Evolutionary conservation across 352 stramenopile species (phyloP).

Genomic region (Pythium dissimile): DNA sequence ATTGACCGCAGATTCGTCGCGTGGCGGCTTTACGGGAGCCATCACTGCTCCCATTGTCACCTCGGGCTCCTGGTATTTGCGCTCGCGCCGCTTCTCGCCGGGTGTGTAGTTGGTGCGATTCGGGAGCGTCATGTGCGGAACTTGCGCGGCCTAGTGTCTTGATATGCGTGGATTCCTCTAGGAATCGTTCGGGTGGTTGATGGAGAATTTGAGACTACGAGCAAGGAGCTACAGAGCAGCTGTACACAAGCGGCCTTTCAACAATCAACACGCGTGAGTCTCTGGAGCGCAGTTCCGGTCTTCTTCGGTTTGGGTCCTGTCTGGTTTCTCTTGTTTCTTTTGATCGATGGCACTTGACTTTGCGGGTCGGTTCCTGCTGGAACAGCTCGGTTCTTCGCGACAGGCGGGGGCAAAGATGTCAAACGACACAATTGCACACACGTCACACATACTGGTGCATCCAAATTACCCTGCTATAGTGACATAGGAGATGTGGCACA

Average conservation of each 20-base stretch:
- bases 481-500: conserved; percentile 1
- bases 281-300: conserved; percentile 2
- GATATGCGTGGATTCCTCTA: conserved; percentile 4
- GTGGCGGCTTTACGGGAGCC: neutral
- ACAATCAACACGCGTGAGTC: neutral
- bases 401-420: neutral
- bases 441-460: too few species aligned
- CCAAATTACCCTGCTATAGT: conserved; percentile 5
- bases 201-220: conserved; percentile 17
- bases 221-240: neutral
- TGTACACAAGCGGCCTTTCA: neutral
- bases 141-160: neutral
- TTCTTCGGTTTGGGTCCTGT: conserved; percentile 2
- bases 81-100: conserved; percentile 36
- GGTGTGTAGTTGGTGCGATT: conserved; percentile 51
- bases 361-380: neutral
- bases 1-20: neutral
- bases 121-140: conserved; percentile 50
- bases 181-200: conserved; percentile 8
- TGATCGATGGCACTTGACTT: conserved; percentile 11
- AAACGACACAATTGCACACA: neutral
- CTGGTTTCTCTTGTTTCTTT: conserved; percentile 1
- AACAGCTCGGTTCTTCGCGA: neutral
- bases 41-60: neutral
- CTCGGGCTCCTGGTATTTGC: conserved; percentile 19